A percentile compares a stretch with the other conserved stretches of the same genome.
Evolutionary conservation across 495 filamentous ascomycete species (phyloP).

Genomic region (Penicillium chermesinum): DNA sequence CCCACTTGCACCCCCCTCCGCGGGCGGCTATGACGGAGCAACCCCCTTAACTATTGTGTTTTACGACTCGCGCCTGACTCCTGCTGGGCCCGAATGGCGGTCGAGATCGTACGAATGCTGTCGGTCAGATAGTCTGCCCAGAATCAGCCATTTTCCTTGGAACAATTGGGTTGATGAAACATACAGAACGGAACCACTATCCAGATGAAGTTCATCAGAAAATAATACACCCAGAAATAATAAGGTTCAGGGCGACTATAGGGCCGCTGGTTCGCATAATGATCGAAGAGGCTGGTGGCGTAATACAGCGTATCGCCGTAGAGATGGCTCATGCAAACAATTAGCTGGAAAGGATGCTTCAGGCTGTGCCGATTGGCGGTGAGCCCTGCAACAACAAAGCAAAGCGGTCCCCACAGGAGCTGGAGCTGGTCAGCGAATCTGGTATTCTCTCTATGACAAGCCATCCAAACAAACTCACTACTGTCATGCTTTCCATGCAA

Average conservation of each 20-base stretch:
- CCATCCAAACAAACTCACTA: slow-evolving; percentile 52
- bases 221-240: slow-evolving; percentile 88
- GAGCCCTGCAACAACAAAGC: slow-evolving; percentile 57
- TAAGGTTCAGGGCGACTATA: slow-evolving; percentile 72
- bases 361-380: slow-evolving; percentile 55
- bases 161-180: slow-evolving; percentile 15
- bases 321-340: slow-evolving; percentile 73
- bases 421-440: slow-evolving; percentile 22
- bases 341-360: slow-evolving; percentile 65
- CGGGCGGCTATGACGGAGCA: slow-evolving; percentile 23
- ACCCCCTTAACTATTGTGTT: slow-evolving; percentile 25
- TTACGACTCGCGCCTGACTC: slow-evolving; percentile 33
- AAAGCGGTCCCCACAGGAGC: slow-evolving; percentile 78
- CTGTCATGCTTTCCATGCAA: slow-evolving; percentile 78
- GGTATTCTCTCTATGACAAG: too few species aligned
- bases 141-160: slow-evolving; percentile 6
- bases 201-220: slow-evolving; percentile 84
- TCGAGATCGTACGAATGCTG: slow-evolving; percentile 44
- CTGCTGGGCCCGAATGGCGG: slow-evolving; percentile 40
- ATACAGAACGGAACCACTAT: slow-evolving; percentile 64
- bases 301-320: slow-evolving; percentile 87
- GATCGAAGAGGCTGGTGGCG: slow-evolving; percentile 68
- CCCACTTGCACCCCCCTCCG: slow-evolving; percentile 10
- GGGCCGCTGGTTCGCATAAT: slow-evolving; percentile 47
- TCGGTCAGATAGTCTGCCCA: slow-evolving; percentile 47